phyloP scores from a whole-genome alignment of 2,329 filamentous ascomycete species.

The Cordyceps militaris region DNA sequence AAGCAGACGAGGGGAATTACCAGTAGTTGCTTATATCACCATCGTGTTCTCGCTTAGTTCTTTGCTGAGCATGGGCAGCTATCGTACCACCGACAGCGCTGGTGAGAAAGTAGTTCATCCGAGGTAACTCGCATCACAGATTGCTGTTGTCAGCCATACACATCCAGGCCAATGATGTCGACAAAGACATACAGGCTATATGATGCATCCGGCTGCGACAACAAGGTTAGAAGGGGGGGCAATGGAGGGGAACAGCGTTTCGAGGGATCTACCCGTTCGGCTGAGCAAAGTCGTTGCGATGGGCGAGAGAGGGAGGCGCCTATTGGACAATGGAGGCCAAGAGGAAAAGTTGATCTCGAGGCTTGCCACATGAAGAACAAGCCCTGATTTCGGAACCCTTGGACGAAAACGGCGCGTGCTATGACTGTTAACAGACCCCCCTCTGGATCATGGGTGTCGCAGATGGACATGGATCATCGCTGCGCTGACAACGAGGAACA shows the following conservation, averaged over 20 bases:
- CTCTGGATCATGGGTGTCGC: background rate
- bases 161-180: background rate
- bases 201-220: background rate
- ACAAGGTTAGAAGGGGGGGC: background rate
- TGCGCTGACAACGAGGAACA: background rate
- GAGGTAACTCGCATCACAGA: constrained; percentile 1
- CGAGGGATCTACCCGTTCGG: background rate
- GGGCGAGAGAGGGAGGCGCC: background rate
- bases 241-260: background rate
- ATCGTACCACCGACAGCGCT: background rate
- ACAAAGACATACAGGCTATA: background rate
- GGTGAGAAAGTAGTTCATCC: background rate
- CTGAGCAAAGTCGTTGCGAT: background rate
- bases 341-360: background rate
- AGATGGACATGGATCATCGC: background rate
- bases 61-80: background rate
- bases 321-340: constrained; percentile 2
- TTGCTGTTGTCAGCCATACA: constrained; percentile 1
- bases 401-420: background rate
- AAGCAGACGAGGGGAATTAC: background rate
- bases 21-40: background rate
- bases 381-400: background rate
- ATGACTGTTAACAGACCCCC: background rate
- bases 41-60: background rate
- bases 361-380: background rate